These are phyloP conservation scores for Tuber brumale DNA, from an alignment of 495 filamentous ascomycete species.

Conservation along the genomic window DNA sequence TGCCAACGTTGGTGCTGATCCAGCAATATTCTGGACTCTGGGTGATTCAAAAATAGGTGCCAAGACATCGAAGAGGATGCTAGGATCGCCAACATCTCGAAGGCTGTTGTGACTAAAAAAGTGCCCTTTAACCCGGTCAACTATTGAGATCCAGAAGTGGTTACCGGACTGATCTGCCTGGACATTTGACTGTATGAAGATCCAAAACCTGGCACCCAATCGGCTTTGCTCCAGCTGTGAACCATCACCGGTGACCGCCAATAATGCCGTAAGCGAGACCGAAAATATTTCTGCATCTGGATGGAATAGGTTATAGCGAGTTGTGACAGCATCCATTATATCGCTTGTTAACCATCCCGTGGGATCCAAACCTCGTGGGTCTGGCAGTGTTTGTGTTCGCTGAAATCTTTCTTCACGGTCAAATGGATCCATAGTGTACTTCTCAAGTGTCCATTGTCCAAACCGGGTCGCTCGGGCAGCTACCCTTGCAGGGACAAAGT, in stretches of 20 bases:
- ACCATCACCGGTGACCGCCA: neutral
- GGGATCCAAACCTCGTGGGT: neutral
- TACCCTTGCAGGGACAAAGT: neutral
- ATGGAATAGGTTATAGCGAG: neutral
- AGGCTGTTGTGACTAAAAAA: neutral
- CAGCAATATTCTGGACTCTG: neutral
- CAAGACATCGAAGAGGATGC: neutral
- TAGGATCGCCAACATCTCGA: neutral
- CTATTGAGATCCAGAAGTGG: slow-evolving; percentile 2
- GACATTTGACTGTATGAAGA: slow-evolving; percentile 13
- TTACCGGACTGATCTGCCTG: neutral
- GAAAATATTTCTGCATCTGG: neutral
- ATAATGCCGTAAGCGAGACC: slow-evolving; percentile 1
- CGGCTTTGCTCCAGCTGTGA: neutral
- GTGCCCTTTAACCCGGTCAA: slow-evolving; percentile 3
- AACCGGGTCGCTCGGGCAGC: neutral
- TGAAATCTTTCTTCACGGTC: neutral
- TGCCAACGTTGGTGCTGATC: neutral
- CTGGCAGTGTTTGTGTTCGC: neutral
- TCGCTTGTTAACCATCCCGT: neutral
- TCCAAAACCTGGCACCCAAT: slow-evolving; percentile 10
- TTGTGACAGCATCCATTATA: neutral
- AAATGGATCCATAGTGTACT: neutral
- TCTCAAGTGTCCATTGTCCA: neutral
- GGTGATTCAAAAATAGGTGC: neutral